Evolutionary conservation across 202 grass and related monocot genomes (phyloP).

Genomic region (Alloteropsis angusta): DNA sequence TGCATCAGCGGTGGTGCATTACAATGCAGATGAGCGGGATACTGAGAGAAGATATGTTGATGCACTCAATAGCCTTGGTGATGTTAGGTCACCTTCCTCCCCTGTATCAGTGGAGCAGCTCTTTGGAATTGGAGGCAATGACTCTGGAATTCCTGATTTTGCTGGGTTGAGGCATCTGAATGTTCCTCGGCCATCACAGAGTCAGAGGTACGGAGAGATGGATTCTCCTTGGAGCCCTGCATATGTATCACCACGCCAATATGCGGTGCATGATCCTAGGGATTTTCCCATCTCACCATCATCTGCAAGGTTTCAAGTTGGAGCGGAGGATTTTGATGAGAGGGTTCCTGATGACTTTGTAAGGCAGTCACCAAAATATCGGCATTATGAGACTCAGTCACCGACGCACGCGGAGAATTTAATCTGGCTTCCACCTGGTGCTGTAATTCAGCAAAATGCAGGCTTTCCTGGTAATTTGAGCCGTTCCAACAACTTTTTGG

Average conservation of each 20-base stretch:
- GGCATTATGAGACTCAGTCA: constrained; percentile 53
- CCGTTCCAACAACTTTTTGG: constrained; percentile 43
- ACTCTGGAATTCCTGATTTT: constrained; percentile 42
- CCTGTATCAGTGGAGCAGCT: constrained; percentile 54
- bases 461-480: constrained; percentile 77
- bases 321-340: constrained; percentile 68
- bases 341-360: constrained; percentile 50
- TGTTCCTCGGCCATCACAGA: constrained; percentile 54
- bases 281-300: constrained; percentile 63
- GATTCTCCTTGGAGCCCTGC: constrained; percentile 68
- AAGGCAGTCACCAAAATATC: constrained; percentile 44
- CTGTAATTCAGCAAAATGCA: constrained; percentile 56
- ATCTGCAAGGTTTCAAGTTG: constrained; percentile 56
- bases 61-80: constrained; percentile 72
- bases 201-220: constrained; percentile 54
- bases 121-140: constrained; percentile 41
- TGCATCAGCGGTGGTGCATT: constrained; percentile 27
- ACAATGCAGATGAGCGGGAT: constrained; percentile 60
- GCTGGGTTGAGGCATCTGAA: constrained; percentile 52
- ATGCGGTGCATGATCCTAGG: constrained; percentile 50
- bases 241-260: constrained; percentile 50
- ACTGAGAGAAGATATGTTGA: constrained; percentile 84
- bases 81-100: constrained; percentile 46
- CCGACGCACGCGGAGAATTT: constrained; percentile 45
- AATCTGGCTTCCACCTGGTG: constrained; percentile 63